Percentiles rank a stretch among this genome's conserved stretches.
Evolutionary conservation across 192 early-diverging fungal genomes (phyloP).

Genomic region (Entomortierella chlamydospora): DNA sequence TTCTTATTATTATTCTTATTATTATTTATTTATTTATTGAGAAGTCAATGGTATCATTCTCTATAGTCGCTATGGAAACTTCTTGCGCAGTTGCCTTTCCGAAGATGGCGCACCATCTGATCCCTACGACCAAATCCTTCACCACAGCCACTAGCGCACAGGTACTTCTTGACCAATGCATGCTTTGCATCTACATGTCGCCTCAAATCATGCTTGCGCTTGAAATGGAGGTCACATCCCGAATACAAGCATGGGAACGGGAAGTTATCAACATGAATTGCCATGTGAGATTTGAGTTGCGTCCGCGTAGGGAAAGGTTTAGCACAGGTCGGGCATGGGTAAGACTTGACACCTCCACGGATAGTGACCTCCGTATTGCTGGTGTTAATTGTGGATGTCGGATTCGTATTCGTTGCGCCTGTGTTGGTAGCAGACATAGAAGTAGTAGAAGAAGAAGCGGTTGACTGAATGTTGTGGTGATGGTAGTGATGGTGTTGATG

Average conservation of each 20-base stretch:
- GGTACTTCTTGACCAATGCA: slow-evolving; percentile 50
- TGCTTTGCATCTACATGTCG: slow-evolving; percentile 57
- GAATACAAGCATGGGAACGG: slow-evolving; percentile 53
- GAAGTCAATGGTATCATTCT: background rate
- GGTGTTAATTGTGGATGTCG: background rate
- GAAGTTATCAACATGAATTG: slow-evolving; percentile 52
- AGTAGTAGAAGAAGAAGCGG: background rate
- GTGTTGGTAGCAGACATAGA: background rate
- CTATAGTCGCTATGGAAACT: slow-evolving; percentile 6
- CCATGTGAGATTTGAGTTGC: slow-evolving; percentile 54
- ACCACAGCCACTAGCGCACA: slow-evolving; percentile 46
- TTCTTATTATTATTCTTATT: background rate
- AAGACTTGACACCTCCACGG: slow-evolving; percentile 26
- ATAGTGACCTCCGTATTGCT: background rate
- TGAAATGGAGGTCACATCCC: slow-evolving; percentile 51
- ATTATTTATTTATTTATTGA: background rate
- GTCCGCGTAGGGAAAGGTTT: slow-evolving; percentile 50
- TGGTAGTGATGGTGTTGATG: slow-evolving; percentile 4
- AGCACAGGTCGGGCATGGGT: slow-evolving; percentile 46
- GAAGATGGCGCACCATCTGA: slow-evolving; percentile 46
- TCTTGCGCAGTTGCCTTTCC: slow-evolving; percentile 21
- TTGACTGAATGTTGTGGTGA: background rate
- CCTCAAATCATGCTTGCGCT: slow-evolving; percentile 58
- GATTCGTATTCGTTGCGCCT: background rate
- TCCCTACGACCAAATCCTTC: slow-evolving; percentile 53